A percentile compares a stretch with the other conserved stretches of the same genome.
Conservation (phyloP, 768 basidiomycete species). For the Amanita brunnescens region DNA sequence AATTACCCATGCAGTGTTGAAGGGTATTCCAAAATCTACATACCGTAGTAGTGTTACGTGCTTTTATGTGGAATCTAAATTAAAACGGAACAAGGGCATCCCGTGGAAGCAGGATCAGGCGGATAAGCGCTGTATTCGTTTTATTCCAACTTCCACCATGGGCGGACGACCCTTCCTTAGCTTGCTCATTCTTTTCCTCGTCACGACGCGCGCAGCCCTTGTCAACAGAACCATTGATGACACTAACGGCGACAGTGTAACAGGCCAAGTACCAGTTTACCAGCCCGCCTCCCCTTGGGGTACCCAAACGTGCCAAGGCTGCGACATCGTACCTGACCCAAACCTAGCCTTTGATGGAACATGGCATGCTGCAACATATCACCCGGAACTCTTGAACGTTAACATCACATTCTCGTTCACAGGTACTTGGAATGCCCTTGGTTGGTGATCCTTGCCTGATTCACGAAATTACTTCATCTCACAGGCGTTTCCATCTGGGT, state of each 20-base stretch:
- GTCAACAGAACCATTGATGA: conserved; percentile 30
- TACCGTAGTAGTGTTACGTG: conserved; percentile 29
- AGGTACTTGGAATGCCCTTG: neutral
- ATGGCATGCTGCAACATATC: conserved; percentile 24
- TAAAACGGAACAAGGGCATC: too few species aligned
- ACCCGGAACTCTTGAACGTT: conserved; percentile 14
- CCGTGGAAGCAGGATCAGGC: too few species aligned
- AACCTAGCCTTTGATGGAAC: conserved; percentile 18
- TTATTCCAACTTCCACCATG: neutral
- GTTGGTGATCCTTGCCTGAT: neutral
- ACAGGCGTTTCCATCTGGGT: conserved; percentile 12
- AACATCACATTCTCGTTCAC: conserved; percentile 12
- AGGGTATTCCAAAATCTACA: conserved; percentile 55
- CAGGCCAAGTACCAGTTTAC: conserved; percentile 17
- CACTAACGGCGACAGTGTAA: conserved; percentile 22
- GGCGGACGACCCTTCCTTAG: neutral
- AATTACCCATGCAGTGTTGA: conserved; percentile 23
- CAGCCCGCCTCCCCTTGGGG: conserved; percentile 21
- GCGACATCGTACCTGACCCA: conserved; percentile 17
- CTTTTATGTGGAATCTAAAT: too few species aligned
- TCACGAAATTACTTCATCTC: neutral
- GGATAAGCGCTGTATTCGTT: too few species aligned
- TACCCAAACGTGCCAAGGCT: conserved; percentile 13
- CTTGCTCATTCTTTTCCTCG: neutral
- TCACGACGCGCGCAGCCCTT: conserved; percentile 8